Conservation (phyloP, 306 rosid genomes). For the Dalbergia oliveri region DNA sequence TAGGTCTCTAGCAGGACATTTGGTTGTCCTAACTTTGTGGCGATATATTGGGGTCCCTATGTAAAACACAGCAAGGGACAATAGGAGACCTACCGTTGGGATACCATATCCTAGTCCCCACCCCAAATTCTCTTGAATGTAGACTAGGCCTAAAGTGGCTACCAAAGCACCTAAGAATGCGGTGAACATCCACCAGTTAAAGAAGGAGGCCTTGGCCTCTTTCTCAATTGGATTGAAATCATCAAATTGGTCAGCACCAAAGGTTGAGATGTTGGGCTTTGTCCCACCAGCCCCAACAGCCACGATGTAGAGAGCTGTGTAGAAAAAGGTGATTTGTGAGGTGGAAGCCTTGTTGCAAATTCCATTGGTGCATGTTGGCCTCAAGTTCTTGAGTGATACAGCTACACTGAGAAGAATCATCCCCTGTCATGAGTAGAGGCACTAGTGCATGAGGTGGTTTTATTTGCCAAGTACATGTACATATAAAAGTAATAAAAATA, state of each 20-base stretch:
- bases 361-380: slow-evolving; percentile 66
- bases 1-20: slow-evolving; percentile 72
- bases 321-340: slow-evolving; percentile 75
- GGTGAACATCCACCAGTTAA: slow-evolving; percentile 99
- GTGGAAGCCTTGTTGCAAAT: slow-evolving; percentile 78
- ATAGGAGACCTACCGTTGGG: slow-evolving; percentile 78
- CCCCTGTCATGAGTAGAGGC: slow-evolving; percentile 58
- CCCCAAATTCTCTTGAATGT: slow-evolving; percentile 88
- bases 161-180: slow-evolving; percentile 84
- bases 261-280: slow-evolving; percentile 92
- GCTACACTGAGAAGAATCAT: slow-evolving; percentile 73
- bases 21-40: slow-evolving; percentile 66
- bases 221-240: slow-evolving; percentile 84
- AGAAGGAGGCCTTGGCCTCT: slow-evolving; percentile 77
- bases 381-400: slow-evolving; percentile 71
- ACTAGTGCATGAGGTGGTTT: too few species aligned
- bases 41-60: slow-evolving; percentile 81
- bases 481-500: too few species aligned
- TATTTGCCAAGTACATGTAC: too few species aligned
- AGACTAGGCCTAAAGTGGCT: slow-evolving; percentile 81
- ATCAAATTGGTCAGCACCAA: slow-evolving; percentile 96
- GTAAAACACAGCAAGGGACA: slow-evolving; percentile 67
- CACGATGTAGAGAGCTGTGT: slow-evolving; percentile 80
- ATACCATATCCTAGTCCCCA: slow-evolving; percentile 92
- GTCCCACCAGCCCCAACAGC: slow-evolving; percentile 95